These are phyloP conservation scores for Marasmius sp. DNA, from an alignment of 1,284 basidiomycete genomes.

Conservation along the genomic window DNA sequence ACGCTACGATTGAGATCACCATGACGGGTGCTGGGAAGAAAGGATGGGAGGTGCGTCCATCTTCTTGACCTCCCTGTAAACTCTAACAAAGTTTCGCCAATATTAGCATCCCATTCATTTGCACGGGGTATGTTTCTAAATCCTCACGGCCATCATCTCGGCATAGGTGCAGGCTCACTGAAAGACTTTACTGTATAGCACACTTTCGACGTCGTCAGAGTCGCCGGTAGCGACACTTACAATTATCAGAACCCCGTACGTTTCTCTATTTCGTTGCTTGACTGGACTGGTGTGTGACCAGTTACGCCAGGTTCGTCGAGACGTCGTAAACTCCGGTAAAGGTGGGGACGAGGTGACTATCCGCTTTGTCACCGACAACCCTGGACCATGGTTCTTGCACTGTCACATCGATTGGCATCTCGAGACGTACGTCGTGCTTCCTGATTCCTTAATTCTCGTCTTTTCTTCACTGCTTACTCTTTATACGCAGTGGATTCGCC, in stretches of 20 bases:
- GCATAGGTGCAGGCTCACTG: background rate
- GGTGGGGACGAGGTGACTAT: conserved; percentile 21
- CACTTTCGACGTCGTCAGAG: conserved; percentile 29
- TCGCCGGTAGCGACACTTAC: conserved; percentile 21
- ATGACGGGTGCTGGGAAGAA: conserved; percentile 16
- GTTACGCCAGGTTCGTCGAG: conserved; percentile 12
- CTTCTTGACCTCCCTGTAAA: no score
- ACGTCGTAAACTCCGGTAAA: conserved; percentile 25
- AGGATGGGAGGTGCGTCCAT: background rate
- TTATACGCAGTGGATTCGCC: no score
- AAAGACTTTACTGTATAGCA: conserved; percentile 16
- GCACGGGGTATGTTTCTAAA: conserved; percentile 23
- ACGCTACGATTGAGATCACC: conserved; percentile 22
- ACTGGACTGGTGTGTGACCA: no score
- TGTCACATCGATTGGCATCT: no score
- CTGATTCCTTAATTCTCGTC: no score
- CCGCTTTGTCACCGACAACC: no score
- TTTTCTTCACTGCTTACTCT: no score
- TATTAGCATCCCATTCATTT: conserved; percentile 30
- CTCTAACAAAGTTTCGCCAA: background rate
- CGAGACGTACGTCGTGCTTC: no score
- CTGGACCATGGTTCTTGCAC: no score
- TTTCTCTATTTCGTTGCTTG: no score
- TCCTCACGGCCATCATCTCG: background rate
- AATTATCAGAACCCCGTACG: conserved; percentile 27